Base-by-base conservation (phyloP, 1,139 yeast species). In the Pichiaceae sp. region DNA sequence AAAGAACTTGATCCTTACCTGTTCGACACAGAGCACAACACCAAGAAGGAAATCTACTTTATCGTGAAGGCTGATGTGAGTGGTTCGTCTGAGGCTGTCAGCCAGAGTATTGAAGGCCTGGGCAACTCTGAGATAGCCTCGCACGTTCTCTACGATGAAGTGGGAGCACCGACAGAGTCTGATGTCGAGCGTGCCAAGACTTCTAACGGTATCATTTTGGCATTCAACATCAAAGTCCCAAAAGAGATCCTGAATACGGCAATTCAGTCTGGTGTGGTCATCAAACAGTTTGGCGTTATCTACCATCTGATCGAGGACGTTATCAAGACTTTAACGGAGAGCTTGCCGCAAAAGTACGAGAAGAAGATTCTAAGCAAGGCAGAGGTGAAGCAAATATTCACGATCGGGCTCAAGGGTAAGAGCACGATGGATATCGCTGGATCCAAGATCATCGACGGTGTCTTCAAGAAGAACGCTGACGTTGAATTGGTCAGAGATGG, bases 61-160 rank as follows among this genome's bases (percentile, higher is more conserved):
- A 79, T 91, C 30, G 67, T 93, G 35, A 86, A 85, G 54, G 82
- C 95, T 0, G 99, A 93, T 59, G 97, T 91, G 1, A 80, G 81
- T 50, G 80, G 80, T 1, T 72, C 78, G 1, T 76, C 77, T 0
- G 79, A 74, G 50, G 79, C 79, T 9, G 57, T 59, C 7, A 72
- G 67, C 29, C 96, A 89, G 54, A 78, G 93, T 48, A 75, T 93
- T 35, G 70, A 71, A 44, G 80, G 80, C 5, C 62, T 91, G 18
- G 97, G 97, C 3, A 89, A 91, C 56, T 84, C 81, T 2, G 95
- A 84, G 52, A 91, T 91, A 11, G 65, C 67, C 42, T 74, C 91
- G 4, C 62, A 68, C 16, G 78, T 91, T 2, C 58, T 91, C 4
- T 74, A 74, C 34, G 70, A 78, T 36, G 89, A 80, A 28, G 96